Evolutionary conservation across 495 filamentous ascomycete genomes (phyloP), one percentile per base, ranked within the genome.

Genomic region (Zalerion maritima): DNA sequence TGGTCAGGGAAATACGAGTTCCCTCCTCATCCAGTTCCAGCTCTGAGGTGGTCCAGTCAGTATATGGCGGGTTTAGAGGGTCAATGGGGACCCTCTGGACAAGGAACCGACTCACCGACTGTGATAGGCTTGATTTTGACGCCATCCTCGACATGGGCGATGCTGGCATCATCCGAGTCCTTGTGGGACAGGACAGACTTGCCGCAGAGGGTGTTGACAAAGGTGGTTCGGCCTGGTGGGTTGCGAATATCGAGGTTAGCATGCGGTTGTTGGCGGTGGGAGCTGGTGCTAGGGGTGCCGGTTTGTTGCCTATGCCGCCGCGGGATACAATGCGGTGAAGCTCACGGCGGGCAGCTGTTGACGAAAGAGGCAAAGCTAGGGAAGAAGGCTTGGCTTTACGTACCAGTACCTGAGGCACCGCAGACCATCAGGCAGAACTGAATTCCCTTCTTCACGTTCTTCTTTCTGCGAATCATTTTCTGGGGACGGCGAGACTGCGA

Each of bases 351-450:
- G 13, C 17, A 5, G 22, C 24, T 24, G 19, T 28, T 5, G 29
- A 32, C 28, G 31, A 32, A 17, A 26, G 6, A 27, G 23, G 23
- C n/a, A 15, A 24, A 18, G 27, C 34, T 39, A 31, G 24, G 31
- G 21, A 12, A 30, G 31, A 35, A 40, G 24, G 28, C 25, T n/a
- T n/a, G n/a, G n/a, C n/a, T n/a, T n/a, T 35, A 62, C 72, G 44
- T 73, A 94, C 86, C 86, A 55, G 89, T 96, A 56, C 89, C 89
- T 43, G 86, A 94, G 49, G 89, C 87, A 62, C 89, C 89, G 55
- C 91, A 96, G 43, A 97, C 89, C 89, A 97, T 97, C 76, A 97
- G 53, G 63, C 87, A 96, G 68, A 97, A 97, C 69, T 96, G 91
- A 49, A 97, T 94, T 42, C 89, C 89, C 78, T 96, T 97, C 79